Base-by-base conservation (phyloP, 352 stramenopile species). In the Globisporangium megalacanthum region DNA sequence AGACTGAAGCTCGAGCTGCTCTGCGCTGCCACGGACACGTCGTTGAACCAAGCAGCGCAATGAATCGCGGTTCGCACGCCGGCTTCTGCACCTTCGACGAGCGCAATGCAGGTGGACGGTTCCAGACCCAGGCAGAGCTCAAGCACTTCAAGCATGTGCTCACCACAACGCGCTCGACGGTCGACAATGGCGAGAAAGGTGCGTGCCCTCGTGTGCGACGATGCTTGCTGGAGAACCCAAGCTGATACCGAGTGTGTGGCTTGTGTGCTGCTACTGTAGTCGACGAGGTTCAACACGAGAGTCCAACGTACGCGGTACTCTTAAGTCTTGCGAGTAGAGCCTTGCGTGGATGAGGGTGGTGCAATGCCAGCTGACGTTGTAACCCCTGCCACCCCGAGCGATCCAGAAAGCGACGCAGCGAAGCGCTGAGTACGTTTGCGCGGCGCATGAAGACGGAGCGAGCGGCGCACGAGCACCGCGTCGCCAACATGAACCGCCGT, bases 401-500 rank as follows among this genome's bases (percentile, higher is more conserved):
- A 45, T 54, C 13, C 48, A 84, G 68, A 3, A 82, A 77, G 25
- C 62, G 47, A n/a, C 68, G 75, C 1, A 84, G 72, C 48, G 77
- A 89, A 20, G 57, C 57, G 41, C 54, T 86, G 29, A 88, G 75
- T 29, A 88, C 70, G 17, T 75, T 88, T 41, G 60, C 72, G 3
- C 75, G 77, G 19, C 75, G 77, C 36, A 86, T 79, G 72, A 75
- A 82, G 13, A 62, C 66, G 41, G 76, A 90, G 50, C 72, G 78
- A 47, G 62, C 72, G 2, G 69, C 73, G 13, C 83, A 92, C 50
- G 77, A 80, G 48, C 57, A 70, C 1, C 79, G 80, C 41, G 83
- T 92, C 33, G 69, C 80, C n/a, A 69, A 92, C 54, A 89, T 92
- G 78, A 91, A 90, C 54, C 78, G 80, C 11, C 78, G 82, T n/a